These are phyloP conservation scores for Camillea tinctor DNA, from an alignment of 2,329 filamentous ascomycete genomes.

Conservation along the genomic window DNA sequence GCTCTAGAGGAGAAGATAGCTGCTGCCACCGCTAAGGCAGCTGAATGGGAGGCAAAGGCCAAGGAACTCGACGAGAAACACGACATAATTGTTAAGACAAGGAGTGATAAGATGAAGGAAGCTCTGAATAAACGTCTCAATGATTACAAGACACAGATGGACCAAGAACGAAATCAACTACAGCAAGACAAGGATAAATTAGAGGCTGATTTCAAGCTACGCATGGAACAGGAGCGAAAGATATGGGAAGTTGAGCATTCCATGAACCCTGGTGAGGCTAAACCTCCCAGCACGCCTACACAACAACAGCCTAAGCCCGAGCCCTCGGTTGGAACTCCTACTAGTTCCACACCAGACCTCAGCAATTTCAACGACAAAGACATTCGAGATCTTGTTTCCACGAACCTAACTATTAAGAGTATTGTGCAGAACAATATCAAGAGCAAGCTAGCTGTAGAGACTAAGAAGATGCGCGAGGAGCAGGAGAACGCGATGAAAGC, in stretches of 20 bases:
- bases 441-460: slow-evolving; percentile 66
- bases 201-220: slow-evolving; percentile 47
- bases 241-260: slow-evolving; percentile 29
- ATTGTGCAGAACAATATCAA: slow-evolving; percentile 64
- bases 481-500: slow-evolving; percentile 45
- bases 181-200: slow-evolving; percentile 65
- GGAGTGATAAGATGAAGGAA: slow-evolving; percentile 68
- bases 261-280: slow-evolving; percentile 11
- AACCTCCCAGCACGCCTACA: slow-evolving; percentile 37
- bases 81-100: slow-evolving; percentile 59
- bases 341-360: slow-evolving; percentile 39
- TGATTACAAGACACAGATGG: slow-evolving; percentile 54
- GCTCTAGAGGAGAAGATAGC: slow-evolving; percentile 62
- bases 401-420: slow-evolving; percentile 55
- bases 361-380: slow-evolving; percentile 53
- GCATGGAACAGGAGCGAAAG: slow-evolving; percentile 31
- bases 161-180: slow-evolving; percentile 53
- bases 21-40: slow-evolving; percentile 58
- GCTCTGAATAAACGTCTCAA: slow-evolving; percentile 67
- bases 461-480: slow-evolving; percentile 58
- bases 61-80: slow-evolving; percentile 64
- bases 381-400: slow-evolving; percentile 55
- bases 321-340: slow-evolving; percentile 34
- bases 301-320: slow-evolving; percentile 38
- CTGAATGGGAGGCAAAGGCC: slow-evolving; percentile 63